phyloP scores from a whole-genome alignment of 176 grass and related monocot species.

The Raddia distichophylla region DNA sequence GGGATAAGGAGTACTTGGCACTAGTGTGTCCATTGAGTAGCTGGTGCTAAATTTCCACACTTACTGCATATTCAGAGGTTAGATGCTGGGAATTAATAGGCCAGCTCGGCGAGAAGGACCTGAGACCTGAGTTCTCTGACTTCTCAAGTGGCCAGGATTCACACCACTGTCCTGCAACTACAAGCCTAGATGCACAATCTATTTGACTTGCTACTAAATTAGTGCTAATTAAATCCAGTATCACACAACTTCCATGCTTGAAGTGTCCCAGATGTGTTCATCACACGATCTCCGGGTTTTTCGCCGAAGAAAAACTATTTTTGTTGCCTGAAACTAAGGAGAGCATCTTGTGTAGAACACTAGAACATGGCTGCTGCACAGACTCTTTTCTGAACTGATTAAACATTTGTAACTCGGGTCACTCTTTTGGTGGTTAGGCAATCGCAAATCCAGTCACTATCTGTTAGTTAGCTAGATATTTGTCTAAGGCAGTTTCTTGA shows the following conservation, averaged over 20 bases:
- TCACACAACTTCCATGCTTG: background rate
- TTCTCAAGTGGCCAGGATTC: background rate
- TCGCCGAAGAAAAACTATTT: background rate
- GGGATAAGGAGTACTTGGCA: background rate
- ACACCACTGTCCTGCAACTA: background rate
- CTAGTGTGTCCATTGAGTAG: background rate
- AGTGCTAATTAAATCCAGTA: background rate
- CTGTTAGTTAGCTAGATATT: background rate
- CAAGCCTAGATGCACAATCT: background rate
- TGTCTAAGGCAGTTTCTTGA: background rate
- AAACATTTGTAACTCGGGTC: background rate
- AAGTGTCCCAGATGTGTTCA: background rate
- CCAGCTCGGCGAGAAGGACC: constrained; percentile 16
- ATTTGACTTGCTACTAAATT: constrained; percentile 2
- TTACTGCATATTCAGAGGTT: constrained; percentile 25
- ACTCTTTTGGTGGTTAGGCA: background rate
- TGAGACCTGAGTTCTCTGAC: background rate
- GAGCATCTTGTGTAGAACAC: background rate
- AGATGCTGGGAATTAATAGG: constrained; percentile 25
- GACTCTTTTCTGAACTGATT: background rate
- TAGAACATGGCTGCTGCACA: background rate
- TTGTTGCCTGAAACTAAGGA: background rate
- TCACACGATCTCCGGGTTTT: background rate
- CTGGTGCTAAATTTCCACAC: background rate
- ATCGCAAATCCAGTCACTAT: background rate